Base-by-base conservation (phyloP, 2,329 filamentous ascomycete species). In the Alternaria postmessia region DNA sequence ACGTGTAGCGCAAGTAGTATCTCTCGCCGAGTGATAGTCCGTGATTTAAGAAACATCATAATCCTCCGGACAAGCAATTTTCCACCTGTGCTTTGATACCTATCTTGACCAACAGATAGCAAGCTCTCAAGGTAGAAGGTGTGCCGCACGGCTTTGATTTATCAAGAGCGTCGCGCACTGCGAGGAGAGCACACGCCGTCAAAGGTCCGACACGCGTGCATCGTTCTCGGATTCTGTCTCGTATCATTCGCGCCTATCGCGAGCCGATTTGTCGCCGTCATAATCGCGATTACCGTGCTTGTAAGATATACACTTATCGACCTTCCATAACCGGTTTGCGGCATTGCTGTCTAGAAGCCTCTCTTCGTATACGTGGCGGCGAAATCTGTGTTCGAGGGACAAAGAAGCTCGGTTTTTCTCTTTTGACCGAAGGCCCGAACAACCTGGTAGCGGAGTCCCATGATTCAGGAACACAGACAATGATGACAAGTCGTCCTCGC, bases 361-460 rank as follows among this genome's bases (percentile, higher is more conserved):
- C 48, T 20, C 14, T 12, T 39, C 32, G 32, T 51, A 51, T 20
- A 51, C 22, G 5, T 36, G 48, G 34, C 34, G 32, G 48, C 48
- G 48, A 26, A 39, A 39, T 24, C 39, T 22, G 16, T 20, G 6
- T 14, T 36, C 34, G 48, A 36, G 48, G 39, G 28, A 28, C 32
- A 32, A 18, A 11, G 20, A 32, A 39, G 14, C 34, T 51, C 48
- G 48, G 34, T 11, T 24, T 24, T 18, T 51, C 34, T 51, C 34
- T 28, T 51, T 51, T 38, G 28, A 51, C 48, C 48, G 20, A 51
- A 39, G 12, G 22, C 22, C 22, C 22, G 22, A 24, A 24, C 22
- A 51, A 39, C 48, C 34, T 51, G 32, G 32, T 51, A 51, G 32
- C 48, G 32, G 16, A 49, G 32, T 56, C 14, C 43, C 44, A 49